phyloP scores from a whole-genome alignment of 768 basidiomycete species.

The Xerocomellus chrysenteron region DNA sequence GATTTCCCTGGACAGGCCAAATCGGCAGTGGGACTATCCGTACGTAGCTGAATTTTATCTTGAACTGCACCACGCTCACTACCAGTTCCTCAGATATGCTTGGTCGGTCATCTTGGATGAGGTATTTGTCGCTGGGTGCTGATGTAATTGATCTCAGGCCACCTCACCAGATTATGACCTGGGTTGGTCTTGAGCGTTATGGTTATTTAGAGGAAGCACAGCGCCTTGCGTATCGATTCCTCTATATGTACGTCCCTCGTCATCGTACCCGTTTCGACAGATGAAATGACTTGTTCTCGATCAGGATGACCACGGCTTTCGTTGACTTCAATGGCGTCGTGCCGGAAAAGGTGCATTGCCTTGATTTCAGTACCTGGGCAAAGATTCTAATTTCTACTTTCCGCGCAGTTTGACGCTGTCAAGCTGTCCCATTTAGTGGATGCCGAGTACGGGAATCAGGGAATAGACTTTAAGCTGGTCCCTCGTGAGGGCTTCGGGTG shows the following conservation, averaged over 20 bases:
- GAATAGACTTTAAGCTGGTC: constrained; percentile 96
- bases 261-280: background rate
- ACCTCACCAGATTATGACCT: constrained; percentile 98
- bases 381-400: background rate
- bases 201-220: constrained; percentile 94
- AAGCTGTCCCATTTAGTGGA: constrained; percentile 94
- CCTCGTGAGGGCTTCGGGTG: constrained; percentile 98
- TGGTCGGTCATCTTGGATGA: constrained; percentile 42
- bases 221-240: constrained; percentile 89
- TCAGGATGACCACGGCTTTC: constrained; percentile 89
- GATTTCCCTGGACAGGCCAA: constrained; percentile 93
- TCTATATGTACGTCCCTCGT: constrained; percentile 95
- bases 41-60: constrained; percentile 42
- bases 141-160: constrained; percentile 50
- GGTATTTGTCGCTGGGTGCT: constrained; percentile 2
- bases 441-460: constrained; percentile 96
- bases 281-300: constrained; percentile 1
- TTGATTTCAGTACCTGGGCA: background rate
- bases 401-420: constrained; percentile 84
- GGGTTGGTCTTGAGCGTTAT: constrained; percentile 96
- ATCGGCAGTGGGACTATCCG: constrained; percentile 99
- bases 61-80: constrained; percentile 6
- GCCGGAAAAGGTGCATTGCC: constrained; percentile 76
- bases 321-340: constrained; percentile 98
- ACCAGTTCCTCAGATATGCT: constrained; percentile 51